Conservation (phyloP, 345 rosid genomes). For the Cardiospermum halicacabum region DNA sequence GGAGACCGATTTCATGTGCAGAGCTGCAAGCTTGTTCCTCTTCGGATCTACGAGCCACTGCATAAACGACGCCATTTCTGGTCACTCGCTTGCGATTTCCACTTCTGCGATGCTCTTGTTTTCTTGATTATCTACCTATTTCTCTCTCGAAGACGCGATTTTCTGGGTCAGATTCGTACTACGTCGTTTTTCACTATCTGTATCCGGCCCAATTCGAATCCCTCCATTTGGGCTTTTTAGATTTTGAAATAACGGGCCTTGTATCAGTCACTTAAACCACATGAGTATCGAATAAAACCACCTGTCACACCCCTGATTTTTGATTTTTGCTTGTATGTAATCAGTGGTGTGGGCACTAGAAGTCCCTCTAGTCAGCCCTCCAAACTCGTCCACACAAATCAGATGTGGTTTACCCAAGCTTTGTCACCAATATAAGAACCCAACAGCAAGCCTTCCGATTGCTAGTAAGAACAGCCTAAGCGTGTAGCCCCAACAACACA, state of each 20-base stretch:
- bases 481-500: no score
- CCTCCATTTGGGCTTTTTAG: neutral
- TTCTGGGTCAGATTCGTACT: neutral
- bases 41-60: conserved; percentile 53
- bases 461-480: no score
- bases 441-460: no score
- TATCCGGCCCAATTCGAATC: neutral
- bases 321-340: no score
- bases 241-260: neutral
- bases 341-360: no score
- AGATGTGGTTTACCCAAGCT: no score
- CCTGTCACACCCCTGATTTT: no score
- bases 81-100: conserved; percentile 17
- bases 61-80: conserved; percentile 44
- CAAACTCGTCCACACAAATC: no score
- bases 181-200: neutral
- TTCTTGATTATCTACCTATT: neutral
- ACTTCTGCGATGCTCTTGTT: neutral
- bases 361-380: no score
- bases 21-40: conserved; percentile 67
- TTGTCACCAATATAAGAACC: no score
- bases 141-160: neutral
- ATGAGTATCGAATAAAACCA: no score
- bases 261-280: no score
- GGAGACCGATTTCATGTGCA: conserved; percentile 67